phyloP scores from a whole-genome alignment of 164 flowering plant species.

The Macadamia tetraphylla region DNA sequence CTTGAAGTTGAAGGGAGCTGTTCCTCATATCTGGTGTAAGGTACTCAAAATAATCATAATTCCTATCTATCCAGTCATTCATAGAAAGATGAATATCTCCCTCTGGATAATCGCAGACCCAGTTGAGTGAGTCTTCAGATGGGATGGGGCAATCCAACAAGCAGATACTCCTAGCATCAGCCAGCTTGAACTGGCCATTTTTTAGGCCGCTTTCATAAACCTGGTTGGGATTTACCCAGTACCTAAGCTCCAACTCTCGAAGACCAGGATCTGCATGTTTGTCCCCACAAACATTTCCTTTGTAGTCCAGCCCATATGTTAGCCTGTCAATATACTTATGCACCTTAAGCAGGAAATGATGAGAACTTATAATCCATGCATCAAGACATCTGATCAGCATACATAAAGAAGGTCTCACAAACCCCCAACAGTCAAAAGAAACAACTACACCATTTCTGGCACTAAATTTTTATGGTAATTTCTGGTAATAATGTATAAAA shows the following conservation, averaged over 20 bases:
- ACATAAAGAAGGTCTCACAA: too few species aligned
- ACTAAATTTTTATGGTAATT: too few species aligned
- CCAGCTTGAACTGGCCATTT: constrained; percentile 52
- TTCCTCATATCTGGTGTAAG: constrained; percentile 87
- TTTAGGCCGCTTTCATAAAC: constrained; percentile 83
- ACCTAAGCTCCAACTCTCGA: constrained; percentile 66
- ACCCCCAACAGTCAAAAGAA: too few species aligned
- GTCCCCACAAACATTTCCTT: constrained; percentile 90
- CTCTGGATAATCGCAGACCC: constrained; percentile 99
- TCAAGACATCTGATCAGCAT: too few species aligned
- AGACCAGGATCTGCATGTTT: constrained; percentile 75
- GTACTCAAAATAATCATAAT: constrained; percentile 82
- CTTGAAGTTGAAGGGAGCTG: constrained; percentile 90
- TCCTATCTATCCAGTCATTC: constrained; percentile 86
- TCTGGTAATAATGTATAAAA: too few species aligned
- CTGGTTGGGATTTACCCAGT: constrained; percentile 91
- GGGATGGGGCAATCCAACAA: constrained; percentile 88
- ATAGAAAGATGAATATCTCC: constrained; percentile 64
- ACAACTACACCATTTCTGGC: too few species aligned
- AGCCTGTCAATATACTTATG: constrained; percentile 39
- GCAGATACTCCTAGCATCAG: constrained; percentile 78
- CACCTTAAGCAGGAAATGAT: too few species aligned
- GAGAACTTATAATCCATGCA: too few species aligned
- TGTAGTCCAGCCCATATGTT: constrained; percentile 85
- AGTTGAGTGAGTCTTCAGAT: constrained; percentile 72